These are phyloP conservation scores for Colletotrichum phormii DNA, from an alignment of 2,329 filamentous ascomycete species.

Conservation along the genomic window DNA sequence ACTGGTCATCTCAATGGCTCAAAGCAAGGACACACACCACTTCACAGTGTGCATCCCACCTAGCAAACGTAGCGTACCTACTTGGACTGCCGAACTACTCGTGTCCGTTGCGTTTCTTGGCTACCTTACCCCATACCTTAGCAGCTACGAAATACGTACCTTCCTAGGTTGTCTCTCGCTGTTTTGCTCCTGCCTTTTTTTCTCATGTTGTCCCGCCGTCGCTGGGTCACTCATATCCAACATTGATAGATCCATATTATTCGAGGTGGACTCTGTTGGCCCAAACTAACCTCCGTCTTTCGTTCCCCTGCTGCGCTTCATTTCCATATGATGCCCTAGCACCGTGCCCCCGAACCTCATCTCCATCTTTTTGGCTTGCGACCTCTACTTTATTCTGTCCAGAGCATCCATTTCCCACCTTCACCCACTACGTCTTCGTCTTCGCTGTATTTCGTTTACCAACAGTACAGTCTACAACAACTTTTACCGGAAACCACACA, in stretches of 20 bases:
- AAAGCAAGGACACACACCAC: background rate
- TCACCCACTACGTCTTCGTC: constrained; percentile 8
- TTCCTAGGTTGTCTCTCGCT: constrained; percentile 10
- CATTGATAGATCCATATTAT: constrained; percentile 36
- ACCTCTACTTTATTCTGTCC: constrained; percentile 5
- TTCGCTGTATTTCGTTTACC: background rate
- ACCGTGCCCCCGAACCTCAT: constrained; percentile 27
- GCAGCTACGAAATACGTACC: background rate
- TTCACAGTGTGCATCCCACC: background rate
- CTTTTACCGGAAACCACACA: constrained; percentile 10
- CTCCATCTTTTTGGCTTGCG: constrained; percentile 27
- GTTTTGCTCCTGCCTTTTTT: constrained; percentile 29
- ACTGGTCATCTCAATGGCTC: background rate
- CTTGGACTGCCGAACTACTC: background rate
- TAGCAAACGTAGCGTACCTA: background rate
- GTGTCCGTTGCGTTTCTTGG: background rate
- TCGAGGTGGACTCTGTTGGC: constrained; percentile 27
- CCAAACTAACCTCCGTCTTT: constrained; percentile 29
- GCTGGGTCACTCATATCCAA: constrained; percentile 34
- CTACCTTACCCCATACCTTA: background rate
- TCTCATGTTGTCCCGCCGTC: constrained; percentile 36
- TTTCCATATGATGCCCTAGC: constrained; percentile 36
- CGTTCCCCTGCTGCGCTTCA: constrained; percentile 31
- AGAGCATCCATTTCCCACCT: background rate
- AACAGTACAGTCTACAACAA: background rate